Evolutionary conservation across 208 protist species (phyloP), one percentile per base, ranked within the genome.

Genomic region (Crithidia acanthocephali): DNA sequence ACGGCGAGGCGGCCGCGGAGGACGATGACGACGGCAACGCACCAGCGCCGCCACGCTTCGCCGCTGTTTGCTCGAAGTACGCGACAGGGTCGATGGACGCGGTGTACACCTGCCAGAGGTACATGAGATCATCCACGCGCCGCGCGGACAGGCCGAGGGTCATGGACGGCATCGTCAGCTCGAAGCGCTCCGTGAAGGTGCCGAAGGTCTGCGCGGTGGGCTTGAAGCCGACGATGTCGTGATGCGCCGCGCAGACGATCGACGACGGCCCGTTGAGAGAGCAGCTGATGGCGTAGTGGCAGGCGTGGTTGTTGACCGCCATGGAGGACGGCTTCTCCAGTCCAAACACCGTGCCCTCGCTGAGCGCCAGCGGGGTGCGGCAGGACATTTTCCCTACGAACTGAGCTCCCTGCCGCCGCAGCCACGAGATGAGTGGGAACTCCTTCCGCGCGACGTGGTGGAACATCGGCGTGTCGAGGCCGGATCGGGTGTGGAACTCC

Each of bases 91-190:
- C 72, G 70, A 94, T 88, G 30, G 91, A 83, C 15, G 83, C 83
- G 23, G 92, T 96, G 80, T 95, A 94, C 18, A 85, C 61, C 62
- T 96, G 87, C 89, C 92, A 96, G 6, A 96, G 76, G 51, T 90
- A 94, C 59, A 88, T 82, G 15, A 96, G 75, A 58, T 96, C 92
- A 52, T 96, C 88, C 0, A 96, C 77, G 56, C 81, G 73, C 28
- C 76, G 72, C 25, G 92, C 88, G 0, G 84, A 87, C 37, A 96
- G 80, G 7, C 92, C 92, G 18, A 96, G 64, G 18, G 92, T 87
- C 81, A 92, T 90, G 59, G 86, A 92, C 22, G 88, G 84, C 58
- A 92, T 77, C 33, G 74, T 47, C 47, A 91, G 67, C 56, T 83
- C 68, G 68, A 88, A 91, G 25, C 78, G 72, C 51, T 89, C 81